These are phyloP conservation scores for Polysphondylium violaceum DNA, from an alignment of 78 protist species.

Conservation along the genomic window DNA sequence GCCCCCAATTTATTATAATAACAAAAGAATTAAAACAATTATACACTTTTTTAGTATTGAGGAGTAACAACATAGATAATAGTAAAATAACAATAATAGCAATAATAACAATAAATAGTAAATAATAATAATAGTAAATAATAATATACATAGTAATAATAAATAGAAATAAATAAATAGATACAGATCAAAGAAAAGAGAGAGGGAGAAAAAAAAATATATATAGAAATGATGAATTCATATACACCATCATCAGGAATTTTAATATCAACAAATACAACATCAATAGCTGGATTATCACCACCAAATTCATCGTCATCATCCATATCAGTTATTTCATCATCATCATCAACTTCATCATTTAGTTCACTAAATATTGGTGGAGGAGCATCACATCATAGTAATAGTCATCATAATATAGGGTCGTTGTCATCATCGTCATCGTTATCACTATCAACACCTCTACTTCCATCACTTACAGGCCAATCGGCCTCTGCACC, in stretches of 20 bases:
- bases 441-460: not conserved
- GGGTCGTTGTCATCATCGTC: not conserved
- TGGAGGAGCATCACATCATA: too few species aligned
- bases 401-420: not conserved
- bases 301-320: constrained; percentile 31
- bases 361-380: too few species aligned
- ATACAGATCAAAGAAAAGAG: too few species aligned
- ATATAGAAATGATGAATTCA: too few species aligned
- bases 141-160: not conserved
- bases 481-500: not conserved
- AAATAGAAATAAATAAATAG: not conserved
- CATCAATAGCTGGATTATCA: too few species aligned
- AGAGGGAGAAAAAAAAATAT: not conserved
- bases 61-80: not conserved
- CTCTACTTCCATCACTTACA: not conserved
- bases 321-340: not conserved
- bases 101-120: too few species aligned
- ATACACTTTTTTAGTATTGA: too few species aligned
- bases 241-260: too few species aligned
- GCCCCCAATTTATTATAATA: too few species aligned
- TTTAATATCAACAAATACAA: too few species aligned
- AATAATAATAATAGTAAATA: not conserved
- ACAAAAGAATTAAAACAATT: too few species aligned
- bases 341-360: not conserved
- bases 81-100: not conserved